A percentile compares a stretch with the other conserved stretches of the same genome.
Evolutionary conservation across 805 yeast species (phyloP).

Genomic region (Hanseniaspora mollemarum): DNA sequence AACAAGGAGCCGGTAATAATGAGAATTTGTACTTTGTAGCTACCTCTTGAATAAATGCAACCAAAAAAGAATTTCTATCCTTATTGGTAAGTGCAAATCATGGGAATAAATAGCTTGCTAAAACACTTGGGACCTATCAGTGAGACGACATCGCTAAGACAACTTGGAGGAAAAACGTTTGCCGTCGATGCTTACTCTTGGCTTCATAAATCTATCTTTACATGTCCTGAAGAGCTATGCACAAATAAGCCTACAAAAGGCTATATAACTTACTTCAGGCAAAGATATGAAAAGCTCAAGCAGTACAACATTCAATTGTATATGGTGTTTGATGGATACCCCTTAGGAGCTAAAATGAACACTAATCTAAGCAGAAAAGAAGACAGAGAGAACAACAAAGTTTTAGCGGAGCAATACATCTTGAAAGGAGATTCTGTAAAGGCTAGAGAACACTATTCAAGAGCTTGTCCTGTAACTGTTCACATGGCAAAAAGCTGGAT

Average conservation of each 20-base stretch:
- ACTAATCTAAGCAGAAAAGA: slow-evolving; percentile 57
- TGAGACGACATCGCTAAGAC: slow-evolving; percentile 42
- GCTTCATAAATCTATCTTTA: slow-evolving; percentile 76
- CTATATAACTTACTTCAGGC: slow-evolving; percentile 51
- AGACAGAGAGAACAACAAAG: slow-evolving; percentile 47
- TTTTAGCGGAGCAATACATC: slow-evolving; percentile 43
- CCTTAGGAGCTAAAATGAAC: slow-evolving; percentile 61
- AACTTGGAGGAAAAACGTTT: slow-evolving; percentile 59
- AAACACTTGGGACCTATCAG: slow-evolving; percentile 71
- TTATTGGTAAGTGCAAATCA: no score
- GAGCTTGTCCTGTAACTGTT: slow-evolving; percentile 78
- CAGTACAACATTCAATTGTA: slow-evolving; percentile 64
- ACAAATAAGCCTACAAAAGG: slow-evolving; percentile 57
- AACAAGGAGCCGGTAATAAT: no score
- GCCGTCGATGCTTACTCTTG: slow-evolving; percentile 97
- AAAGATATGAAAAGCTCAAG: neutral
- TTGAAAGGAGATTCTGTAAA: slow-evolving; percentile 42
- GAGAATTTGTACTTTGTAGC: no score
- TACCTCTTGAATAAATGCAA: no score
- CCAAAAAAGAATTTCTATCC: no score
- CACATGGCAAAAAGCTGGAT: slow-evolving; percentile 82
- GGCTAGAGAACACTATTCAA: slow-evolving; percentile 61
- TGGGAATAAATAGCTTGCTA: slow-evolving; percentile 79
- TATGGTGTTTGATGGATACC: slow-evolving; percentile 88
- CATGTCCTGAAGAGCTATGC: slow-evolving; percentile 77